These are phyloP conservation scores for Candida multigemmis DNA, from an alignment of 805 yeast species.

Conservation along the genomic window DNA sequence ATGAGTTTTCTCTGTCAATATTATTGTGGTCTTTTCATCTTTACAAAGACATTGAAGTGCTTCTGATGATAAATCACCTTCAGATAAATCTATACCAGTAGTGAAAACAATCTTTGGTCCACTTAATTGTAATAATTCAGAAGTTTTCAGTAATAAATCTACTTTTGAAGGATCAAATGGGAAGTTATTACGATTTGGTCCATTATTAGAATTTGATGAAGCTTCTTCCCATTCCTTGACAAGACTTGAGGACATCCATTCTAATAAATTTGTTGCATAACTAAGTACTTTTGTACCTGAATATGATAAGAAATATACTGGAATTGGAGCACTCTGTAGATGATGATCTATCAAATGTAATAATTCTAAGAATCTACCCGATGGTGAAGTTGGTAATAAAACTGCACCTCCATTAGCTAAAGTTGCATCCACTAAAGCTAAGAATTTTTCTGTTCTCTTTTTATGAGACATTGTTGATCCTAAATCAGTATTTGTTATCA, in stretches of 20 bases:
- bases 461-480: constrained; percentile 60
- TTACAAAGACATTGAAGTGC: constrained; percentile 48
- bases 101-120: constrained; percentile 79
- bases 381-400: constrained; percentile 70
- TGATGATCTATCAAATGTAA: constrained; percentile 65
- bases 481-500: constrained; percentile 63
- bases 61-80: constrained; percentile 53
- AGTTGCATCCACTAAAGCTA: constrained; percentile 55
- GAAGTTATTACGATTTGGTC: constrained; percentile 41
- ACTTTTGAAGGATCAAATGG: constrained; percentile 73
- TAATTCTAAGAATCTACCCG: constrained; percentile 76
- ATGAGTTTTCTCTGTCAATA: constrained; percentile 63
- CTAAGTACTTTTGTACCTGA: constrained; percentile 71
- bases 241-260: constrained; percentile 92
- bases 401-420: constrained; percentile 73
- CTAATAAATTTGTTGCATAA: constrained; percentile 83
- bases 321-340: constrained; percentile 49
- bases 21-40: constrained; percentile 57
- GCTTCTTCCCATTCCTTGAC: constrained; percentile 71
- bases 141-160: constrained; percentile 44
- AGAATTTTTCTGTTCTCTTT: constrained; percentile 53
- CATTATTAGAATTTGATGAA: constrained; percentile 7
- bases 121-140: constrained; percentile 42
- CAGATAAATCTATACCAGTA: constrained; percentile 55
- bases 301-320: constrained; percentile 68